Conservation (phyloP, 1,139 yeast species). For the Sugiyamaella paludigena region DNA sequence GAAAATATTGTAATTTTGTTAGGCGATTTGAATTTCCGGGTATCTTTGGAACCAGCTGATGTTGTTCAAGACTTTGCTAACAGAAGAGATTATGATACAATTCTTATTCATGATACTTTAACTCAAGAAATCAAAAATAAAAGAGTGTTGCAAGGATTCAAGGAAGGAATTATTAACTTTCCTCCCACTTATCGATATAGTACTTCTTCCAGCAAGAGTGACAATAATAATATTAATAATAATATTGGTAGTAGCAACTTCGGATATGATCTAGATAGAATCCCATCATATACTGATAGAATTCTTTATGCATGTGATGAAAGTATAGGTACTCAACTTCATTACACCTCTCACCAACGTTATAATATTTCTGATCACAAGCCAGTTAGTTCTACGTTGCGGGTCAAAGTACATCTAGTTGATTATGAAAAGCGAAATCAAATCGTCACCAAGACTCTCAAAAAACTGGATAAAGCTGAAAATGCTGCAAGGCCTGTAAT, state of each 20-base stretch:
- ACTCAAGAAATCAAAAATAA: slow-evolving; percentile 51
- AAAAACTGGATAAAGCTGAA: slow-evolving; percentile 44
- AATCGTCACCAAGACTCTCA: slow-evolving; percentile 40
- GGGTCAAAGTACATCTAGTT: slow-evolving; percentile 47
- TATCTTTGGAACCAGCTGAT: slow-evolving; percentile 46
- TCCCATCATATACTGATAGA: slow-evolving; percentile 82
- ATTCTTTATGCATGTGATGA: slow-evolving; percentile 43
- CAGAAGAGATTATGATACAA: slow-evolving; percentile 44
- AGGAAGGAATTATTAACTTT: slow-evolving; percentile 62
- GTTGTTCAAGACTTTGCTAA: slow-evolving; percentile 45
- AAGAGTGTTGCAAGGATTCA: slow-evolving; percentile 57
- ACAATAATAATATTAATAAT: slow-evolving; percentile 8
- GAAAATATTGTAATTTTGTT: slow-evolving; percentile 48
- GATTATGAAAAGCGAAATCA: slow-evolving; percentile 43
- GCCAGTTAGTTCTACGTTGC: slow-evolving; percentile 61
- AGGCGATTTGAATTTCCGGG: slow-evolving; percentile 77
- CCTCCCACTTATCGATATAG: slow-evolving; percentile 71
- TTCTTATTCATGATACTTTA: slow-evolving; percentile 61
- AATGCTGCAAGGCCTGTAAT: slow-evolving; percentile 44
- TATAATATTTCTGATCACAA: slow-evolving; percentile 68
- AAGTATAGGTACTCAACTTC: slow-evolving; percentile 20
- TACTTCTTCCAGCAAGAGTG: slow-evolving; percentile 29
- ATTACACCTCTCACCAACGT: slow-evolving; percentile 27
- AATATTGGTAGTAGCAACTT: slow-evolving; percentile 34
- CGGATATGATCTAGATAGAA: slow-evolving; percentile 54